A percentile compares a stretch with the other conserved stretches of the same genome.
Evolutionary conservation across 768 basidiomycete genomes (phyloP).

Genomic region (Phaeotremella skinneri): DNA sequence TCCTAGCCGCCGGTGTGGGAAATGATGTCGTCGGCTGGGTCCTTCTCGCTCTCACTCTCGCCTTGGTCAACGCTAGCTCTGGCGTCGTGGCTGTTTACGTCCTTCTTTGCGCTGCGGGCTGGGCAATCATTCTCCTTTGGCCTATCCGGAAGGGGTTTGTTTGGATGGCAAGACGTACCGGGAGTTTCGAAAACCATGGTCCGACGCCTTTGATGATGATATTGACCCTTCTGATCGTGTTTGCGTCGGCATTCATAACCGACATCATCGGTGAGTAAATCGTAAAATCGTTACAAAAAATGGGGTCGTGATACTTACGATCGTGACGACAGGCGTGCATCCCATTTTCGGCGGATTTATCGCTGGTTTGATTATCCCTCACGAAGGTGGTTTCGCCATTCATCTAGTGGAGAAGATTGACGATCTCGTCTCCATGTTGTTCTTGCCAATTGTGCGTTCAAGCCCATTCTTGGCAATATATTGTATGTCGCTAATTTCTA

Average conservation of each 20-base stretch:
- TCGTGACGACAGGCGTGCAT: conserved; percentile 34
- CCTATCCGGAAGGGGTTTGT: conserved; percentile 64
- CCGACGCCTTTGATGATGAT: conserved; percentile 78
- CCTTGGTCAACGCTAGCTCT: conserved; percentile 71
- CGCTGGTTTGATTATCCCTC: conserved; percentile 76
- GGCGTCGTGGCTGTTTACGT: conserved; percentile 78
- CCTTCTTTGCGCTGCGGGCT: conserved; percentile 67
- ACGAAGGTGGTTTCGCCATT: conserved; percentile 76
- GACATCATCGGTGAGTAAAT: conserved; percentile 65
- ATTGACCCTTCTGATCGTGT: conserved; percentile 68
- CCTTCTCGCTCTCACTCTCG: conserved; percentile 76
- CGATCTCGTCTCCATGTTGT: conserved; percentile 73
- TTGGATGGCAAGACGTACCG: conserved; percentile 67
- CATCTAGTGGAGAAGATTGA: conserved; percentile 80
- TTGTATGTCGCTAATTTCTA: conserved; percentile 3
- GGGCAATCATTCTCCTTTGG: conserved; percentile 64
- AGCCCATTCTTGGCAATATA: not conserved
- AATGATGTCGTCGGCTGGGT: conserved; percentile 80
- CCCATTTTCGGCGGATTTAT: conserved; percentile 74
- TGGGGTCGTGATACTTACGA: conserved; percentile 5
- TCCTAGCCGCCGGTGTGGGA: conserved; percentile 78
- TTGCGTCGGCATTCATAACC: conserved; percentile 76
- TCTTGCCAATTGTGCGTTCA: conserved; percentile 70
- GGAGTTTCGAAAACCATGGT: conserved; percentile 68
- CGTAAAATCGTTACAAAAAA: conserved; percentile 3